Evolutionary conservation across 768 basidiomycete species (phyloP), one percentile per base, ranked within the genome.

Genomic region (Kwoniella pini): DNA sequence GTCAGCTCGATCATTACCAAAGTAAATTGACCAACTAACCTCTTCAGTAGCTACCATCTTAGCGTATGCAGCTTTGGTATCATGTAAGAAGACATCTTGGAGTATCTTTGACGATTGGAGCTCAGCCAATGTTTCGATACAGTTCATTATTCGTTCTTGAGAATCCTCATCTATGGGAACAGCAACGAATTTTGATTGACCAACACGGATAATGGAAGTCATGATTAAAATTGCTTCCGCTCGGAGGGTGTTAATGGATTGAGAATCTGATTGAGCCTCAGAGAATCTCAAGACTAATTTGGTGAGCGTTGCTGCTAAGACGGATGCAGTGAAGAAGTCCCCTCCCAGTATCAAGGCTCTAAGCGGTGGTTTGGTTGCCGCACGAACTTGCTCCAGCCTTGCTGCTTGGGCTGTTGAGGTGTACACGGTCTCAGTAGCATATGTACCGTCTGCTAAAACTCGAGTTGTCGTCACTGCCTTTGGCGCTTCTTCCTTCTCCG

Each of bases 201-300:
- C 96, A 56, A 97, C 91, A 48, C 96, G 91, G 74, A 98, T 90
- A 75, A 93, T 83, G 9, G 93, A 96, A 1, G 93, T 88, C 96
- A 99, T 97, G 76, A 98, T 91, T 54, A 99, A 83, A 90, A 99
- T 97, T 4, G 90, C 87, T 83, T 99, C 94, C 12, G 96, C 96
- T 27, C 89, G 85, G 5, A 97, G 80, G 5, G 84, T 80, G 70
- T 99, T 95, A 67, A 87, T 84, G 9, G 80, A 72, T 27, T 83
- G 81, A 44, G 80, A 77, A 63, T 88, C 85, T 21, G 65, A 58
- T 4, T 63, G 58, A 52, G 86, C 68, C 55, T 84, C 82, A 6
- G 82, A 77, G 65, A 81, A 90, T 17, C 95, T 84, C 38, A 99
- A 83, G 10, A 95, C 87, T 27, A 98, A 83, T 79, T 99, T 99